Conservation (phyloP, 192 early-diverging fungal species). For the Piromyces sp. region DNA sequence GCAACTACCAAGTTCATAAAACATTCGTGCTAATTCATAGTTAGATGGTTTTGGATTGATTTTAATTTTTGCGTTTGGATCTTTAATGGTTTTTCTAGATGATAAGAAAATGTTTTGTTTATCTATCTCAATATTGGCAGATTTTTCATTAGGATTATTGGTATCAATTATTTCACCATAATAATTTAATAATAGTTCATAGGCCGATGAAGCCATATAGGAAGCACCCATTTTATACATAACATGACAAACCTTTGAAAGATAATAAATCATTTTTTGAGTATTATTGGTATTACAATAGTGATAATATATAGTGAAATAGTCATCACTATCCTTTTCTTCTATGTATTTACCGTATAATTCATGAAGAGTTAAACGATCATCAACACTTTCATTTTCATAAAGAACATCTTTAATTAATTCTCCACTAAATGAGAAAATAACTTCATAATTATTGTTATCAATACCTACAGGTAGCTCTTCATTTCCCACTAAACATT, state of each 20-base stretch:
- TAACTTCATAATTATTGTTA: background rate
- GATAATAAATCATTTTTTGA: background rate
- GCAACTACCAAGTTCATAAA: background rate
- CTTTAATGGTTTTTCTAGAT: background rate
- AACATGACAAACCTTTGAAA: background rate
- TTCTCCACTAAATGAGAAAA: background rate
- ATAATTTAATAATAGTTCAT: background rate
- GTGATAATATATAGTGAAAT: background rate
- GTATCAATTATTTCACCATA: background rate
- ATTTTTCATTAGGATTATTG: background rate
- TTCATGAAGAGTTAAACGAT: background rate
- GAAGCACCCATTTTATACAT: background rate
- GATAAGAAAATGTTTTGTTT: background rate
- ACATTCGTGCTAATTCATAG: background rate
- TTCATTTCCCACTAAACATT: background rate
- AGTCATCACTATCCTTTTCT: background rate
- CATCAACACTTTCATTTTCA: background rate
- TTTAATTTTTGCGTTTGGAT: background rate
- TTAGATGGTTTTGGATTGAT: background rate
- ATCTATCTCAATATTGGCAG: background rate
- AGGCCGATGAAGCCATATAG: background rate
- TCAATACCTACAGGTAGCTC: background rate
- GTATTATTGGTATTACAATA: background rate
- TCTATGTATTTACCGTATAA: background rate
- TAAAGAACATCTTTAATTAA: background rate